Evolutionary conservation across 108 stramenopile species (phyloP), one percentile per base, ranked within the genome.

Genomic region (Cyclotella choctawhatcheeana): DNA sequence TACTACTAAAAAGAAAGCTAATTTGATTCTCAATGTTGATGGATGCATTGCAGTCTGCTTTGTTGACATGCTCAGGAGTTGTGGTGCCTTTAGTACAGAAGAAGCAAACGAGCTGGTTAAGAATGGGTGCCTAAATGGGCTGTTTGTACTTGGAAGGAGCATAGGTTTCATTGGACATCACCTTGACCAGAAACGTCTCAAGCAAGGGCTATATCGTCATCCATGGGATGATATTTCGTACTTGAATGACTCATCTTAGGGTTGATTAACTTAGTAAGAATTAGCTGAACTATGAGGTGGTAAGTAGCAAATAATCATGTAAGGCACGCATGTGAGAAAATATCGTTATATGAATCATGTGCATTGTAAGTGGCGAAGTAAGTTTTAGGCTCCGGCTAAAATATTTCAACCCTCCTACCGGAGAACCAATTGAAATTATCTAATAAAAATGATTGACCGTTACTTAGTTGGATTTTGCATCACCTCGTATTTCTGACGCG

Each of bases 211-310:
- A 14, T 97, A 95, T 73, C 70, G 96, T n/a, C 94, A 95, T 53
- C 93, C 94, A 5, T 92, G 90, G 92, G 96, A 95, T 58, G 94
- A 95, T 73, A 95, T 95, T 67, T 84, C 86, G 21, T 96, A 96
- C 73, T 72, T 86, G 30, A 76, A 67, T 31, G 65, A 53, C 21
- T 60, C 35, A 24, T 12, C 37, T 44, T 60, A 60, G 59, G 33
- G 6, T n/a, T 17, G 12, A 51, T 21, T 51, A 13, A 13, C 18
- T 51, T 6, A 10, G 37, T 12, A 10, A 6, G 37, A 10, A n/a
- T n/a, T n/a, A n/a, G 37, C 37, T 40, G 37, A 12, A 40, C 6
- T 10, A 10, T 40, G 37, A 40, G 6, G 37, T 40, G 37, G 37
- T 40, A 12, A 10, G 12, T 40, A 40, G 37, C 6, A 40, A 12